Evolutionary conservation across 2,329 filamentous ascomycete genomes (phyloP).

Genomic region (Penicillium sp.): DNA sequence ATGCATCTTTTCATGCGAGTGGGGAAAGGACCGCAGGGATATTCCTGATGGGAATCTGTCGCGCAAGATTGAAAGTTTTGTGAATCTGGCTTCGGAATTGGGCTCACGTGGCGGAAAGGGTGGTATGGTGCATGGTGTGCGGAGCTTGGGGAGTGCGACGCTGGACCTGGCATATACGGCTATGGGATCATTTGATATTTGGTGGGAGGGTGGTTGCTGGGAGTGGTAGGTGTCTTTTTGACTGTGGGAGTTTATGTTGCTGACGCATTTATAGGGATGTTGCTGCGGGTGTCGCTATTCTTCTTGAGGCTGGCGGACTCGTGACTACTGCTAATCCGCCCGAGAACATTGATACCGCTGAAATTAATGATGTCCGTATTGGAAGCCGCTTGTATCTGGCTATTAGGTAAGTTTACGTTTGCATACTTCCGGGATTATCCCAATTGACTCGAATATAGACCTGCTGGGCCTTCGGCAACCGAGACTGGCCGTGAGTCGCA

Average conservation of each 20-base stretch:
- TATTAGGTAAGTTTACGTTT: slow-evolving; percentile 51
- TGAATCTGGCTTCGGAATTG: slow-evolving; percentile 70
- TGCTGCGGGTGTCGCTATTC: slow-evolving; percentile 69
- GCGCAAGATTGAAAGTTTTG: slow-evolving; percentile 70
- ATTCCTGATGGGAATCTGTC: slow-evolving; percentile 64
- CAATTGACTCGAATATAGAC: slow-evolving; percentile 42
- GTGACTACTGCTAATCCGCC: slow-evolving; percentile 74
- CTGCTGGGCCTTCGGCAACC: slow-evolving; percentile 59
- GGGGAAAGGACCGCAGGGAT: slow-evolving; percentile 74
- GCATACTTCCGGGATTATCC: neutral
- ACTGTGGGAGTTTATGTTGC: neutral
- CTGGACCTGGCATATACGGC: slow-evolving; percentile 73
- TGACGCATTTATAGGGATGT: slow-evolving; percentile 55
- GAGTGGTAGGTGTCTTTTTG: slow-evolving; percentile 57
- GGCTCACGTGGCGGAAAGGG: slow-evolving; percentile 63
- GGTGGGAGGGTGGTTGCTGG: slow-evolving; percentile 82
- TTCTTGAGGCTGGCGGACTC: slow-evolving; percentile 71
- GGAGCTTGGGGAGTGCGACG: slow-evolving; percentile 71
- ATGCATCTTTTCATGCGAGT: slow-evolving; percentile 73
- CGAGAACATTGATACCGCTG: slow-evolving; percentile 52
- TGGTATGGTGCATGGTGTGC: slow-evolving; percentile 75
- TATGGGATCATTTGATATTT: slow-evolving; percentile 74
- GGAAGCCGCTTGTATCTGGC: slow-evolving; percentile 71
- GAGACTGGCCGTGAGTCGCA: slow-evolving; percentile 67
- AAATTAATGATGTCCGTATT: slow-evolving; percentile 60